phyloP scores from a whole-genome alignment of 2,329 filamentous ascomycete species.

The Sporothrix sp. region DNA sequence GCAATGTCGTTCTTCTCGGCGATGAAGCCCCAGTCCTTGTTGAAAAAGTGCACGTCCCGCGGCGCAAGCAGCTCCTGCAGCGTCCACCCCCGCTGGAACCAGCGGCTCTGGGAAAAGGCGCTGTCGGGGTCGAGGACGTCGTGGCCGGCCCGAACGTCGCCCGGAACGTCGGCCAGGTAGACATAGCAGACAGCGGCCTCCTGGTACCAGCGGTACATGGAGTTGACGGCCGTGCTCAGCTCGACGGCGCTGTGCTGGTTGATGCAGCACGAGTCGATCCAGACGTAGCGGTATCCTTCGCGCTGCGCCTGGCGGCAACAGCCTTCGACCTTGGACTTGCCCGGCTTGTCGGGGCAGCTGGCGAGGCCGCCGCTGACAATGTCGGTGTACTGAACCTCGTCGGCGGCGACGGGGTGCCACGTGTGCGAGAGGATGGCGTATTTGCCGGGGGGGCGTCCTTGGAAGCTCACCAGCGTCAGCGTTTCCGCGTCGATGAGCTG shows the following conservation, averaged over 20 bases:
- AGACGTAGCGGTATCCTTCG: slow-evolving; percentile 1
- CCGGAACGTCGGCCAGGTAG: slow-evolving; percentile 8
- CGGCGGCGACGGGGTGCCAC: background rate
- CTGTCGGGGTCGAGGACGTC: background rate
- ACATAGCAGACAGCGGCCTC: slow-evolving; percentile 13
- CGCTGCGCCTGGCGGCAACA: background rate
- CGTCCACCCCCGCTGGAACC: slow-evolving; percentile 43
- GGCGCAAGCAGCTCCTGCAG: slow-evolving; percentile 56
- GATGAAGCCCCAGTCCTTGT: background rate
- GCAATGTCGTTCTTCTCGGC: slow-evolving; percentile 8
- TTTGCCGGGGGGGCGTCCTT: background rate
- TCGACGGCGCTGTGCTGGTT: slow-evolving; percentile 16
- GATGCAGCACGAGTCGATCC: slow-evolving; percentile 19
- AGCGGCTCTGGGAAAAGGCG: slow-evolving; percentile 16
- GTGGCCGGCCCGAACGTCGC: too few relatives aligned
- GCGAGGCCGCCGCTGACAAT: background rate
- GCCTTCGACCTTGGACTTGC: background rate
- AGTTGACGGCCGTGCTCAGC: slow-evolving; percentile 16
- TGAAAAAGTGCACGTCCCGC: slow-evolving; percentile 21
- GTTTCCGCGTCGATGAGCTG: background rate
- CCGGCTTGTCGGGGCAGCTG: background rate
- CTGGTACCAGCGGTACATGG: slow-evolving; percentile 17
- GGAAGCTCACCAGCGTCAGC: background rate
- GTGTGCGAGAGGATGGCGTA: background rate
- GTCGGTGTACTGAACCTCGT: background rate